Evolutionary conservation across 257 asterid species (phyloP).

Genomic region (Nyctanthes arbortristis): DNA sequence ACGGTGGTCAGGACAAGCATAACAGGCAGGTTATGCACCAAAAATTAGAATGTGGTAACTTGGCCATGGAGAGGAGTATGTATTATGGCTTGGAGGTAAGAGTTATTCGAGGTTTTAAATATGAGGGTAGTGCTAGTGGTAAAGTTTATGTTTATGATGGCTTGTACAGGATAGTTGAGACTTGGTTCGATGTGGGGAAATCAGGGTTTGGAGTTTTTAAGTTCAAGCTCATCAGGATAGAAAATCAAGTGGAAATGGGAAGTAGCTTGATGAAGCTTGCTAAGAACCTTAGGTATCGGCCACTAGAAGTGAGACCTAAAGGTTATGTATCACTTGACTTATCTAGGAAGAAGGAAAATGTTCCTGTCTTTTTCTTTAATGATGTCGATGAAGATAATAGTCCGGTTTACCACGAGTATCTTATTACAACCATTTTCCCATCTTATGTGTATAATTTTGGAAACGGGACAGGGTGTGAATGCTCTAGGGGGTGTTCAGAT

Average conservation of each 20-base stretch:
- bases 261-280: constrained; percentile 62
- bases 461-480: constrained; percentile 53
- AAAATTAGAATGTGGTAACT: constrained; percentile 78
- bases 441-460: constrained; percentile 37
- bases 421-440: constrained; percentile 50
- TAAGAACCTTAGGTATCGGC: constrained; percentile 43
- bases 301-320: constrained; percentile 52
- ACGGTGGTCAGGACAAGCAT: constrained; percentile 88
- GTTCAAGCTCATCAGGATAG: constrained; percentile 67
- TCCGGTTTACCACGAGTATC: constrained; percentile 61
- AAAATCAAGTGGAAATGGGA: constrained; percentile 75
- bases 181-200: constrained; percentile 80
- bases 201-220: constrained; percentile 82
- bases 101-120: constrained; percentile 79
- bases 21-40: constrained; percentile 67
- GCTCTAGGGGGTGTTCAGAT: constrained; percentile 56
- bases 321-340: constrained; percentile 77
- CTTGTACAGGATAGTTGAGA: constrained; percentile 53
- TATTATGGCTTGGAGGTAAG: constrained; percentile 76
- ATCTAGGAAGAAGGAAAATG: constrained; percentile 61
- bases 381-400: constrained; percentile 64
- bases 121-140: constrained; percentile 68
- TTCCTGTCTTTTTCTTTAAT: constrained; percentile 66
- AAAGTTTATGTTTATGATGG: constrained; percentile 91
- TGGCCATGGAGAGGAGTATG: constrained; percentile 90